Conservation (phyloP, 1,284 basidiomycete genomes). For the Tremellales sp. region DNA sequence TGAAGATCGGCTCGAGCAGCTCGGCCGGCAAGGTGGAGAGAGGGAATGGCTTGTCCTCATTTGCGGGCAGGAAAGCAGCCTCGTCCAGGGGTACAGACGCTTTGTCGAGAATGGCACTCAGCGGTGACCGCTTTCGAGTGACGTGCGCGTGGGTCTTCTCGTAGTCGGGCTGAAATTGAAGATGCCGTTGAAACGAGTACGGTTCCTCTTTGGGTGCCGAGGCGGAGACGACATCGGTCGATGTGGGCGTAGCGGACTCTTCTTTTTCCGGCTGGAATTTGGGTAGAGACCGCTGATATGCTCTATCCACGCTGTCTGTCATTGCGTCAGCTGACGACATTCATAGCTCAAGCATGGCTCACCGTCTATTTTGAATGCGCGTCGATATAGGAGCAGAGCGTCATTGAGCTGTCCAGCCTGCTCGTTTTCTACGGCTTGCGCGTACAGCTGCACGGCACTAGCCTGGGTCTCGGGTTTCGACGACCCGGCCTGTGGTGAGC, state of each 20-base stretch:
- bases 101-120: conserved; percentile 14
- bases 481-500: neutral
- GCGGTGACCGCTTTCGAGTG: conserved; percentile 8
- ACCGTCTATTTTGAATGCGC: conserved; percentile 67
- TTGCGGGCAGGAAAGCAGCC: conserved; percentile 64
- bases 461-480: neutral
- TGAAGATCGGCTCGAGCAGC: conserved; percentile 63
- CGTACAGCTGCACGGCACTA: conserved; percentile 63
- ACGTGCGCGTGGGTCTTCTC: conserved; percentile 10
- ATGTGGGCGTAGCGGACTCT: conserved; percentile 16
- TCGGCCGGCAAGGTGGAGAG: conserved; percentile 68
- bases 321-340: conserved; percentile 5
- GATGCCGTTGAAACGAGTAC: conserved; percentile 42
- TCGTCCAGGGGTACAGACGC: conserved; percentile 12
- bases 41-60: conserved; percentile 58
- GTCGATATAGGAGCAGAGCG: conserved; percentile 68
- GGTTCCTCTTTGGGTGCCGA: conserved; percentile 26
- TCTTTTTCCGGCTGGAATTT: conserved; percentile 5
- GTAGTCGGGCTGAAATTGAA: conserved; percentile 44
- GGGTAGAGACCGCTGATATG: conserved; percentile 24
- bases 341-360: conserved; percentile 6
- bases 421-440: conserved; percentile 66
- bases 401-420: conserved; percentile 67
- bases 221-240: conserved; percentile 35
- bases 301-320: conserved; percentile 36